phyloP scores from a whole-genome alignment of 2,329 filamentous ascomycete genomes.

The Aspergillus flavus region DNA sequence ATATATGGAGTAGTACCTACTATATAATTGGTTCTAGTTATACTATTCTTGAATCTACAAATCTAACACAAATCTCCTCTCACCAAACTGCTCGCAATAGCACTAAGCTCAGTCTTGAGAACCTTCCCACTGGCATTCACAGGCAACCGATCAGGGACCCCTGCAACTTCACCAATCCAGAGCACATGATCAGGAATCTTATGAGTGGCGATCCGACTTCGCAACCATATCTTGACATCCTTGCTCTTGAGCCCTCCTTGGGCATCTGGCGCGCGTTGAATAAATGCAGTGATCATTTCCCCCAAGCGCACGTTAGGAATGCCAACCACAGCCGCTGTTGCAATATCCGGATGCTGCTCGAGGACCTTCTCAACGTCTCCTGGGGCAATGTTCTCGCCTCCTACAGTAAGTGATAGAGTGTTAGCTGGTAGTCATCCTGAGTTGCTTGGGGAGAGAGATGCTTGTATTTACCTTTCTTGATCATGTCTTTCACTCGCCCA shows the following conservation, averaged over 20 bases:
- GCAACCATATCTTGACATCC: no score
- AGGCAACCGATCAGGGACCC: constrained; percentile 55
- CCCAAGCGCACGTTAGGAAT: no score
- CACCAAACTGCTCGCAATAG: not conserved
- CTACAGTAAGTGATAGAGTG: constrained; percentile 37
- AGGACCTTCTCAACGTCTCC: constrained; percentile 47
- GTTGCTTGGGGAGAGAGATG: no score
- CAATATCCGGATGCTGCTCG: no score
- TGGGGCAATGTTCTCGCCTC: constrained; percentile 67
- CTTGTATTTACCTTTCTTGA: constrained; percentile 62
- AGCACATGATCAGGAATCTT: constrained; percentile 74
- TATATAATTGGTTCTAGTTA: no score
- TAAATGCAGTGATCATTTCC: no score
- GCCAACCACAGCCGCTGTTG: no score
- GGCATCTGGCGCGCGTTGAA: no score
- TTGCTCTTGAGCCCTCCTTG: no score
- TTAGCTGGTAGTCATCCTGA: not conserved
- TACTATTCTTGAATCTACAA: no score
- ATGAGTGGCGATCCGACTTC: constrained; percentile 58
- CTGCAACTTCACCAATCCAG: constrained; percentile 65
- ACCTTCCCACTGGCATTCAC: constrained; percentile 71
- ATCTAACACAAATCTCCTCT: not conserved
- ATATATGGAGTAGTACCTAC: no score
- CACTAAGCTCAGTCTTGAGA: constrained; percentile 50
- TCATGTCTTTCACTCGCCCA: constrained; percentile 73